Evolutionary conservation across 768 basidiomycete genomes (phyloP), one percentile per base, ranked within the genome.

Genomic region (Pulveroboletus sp.): DNA sequence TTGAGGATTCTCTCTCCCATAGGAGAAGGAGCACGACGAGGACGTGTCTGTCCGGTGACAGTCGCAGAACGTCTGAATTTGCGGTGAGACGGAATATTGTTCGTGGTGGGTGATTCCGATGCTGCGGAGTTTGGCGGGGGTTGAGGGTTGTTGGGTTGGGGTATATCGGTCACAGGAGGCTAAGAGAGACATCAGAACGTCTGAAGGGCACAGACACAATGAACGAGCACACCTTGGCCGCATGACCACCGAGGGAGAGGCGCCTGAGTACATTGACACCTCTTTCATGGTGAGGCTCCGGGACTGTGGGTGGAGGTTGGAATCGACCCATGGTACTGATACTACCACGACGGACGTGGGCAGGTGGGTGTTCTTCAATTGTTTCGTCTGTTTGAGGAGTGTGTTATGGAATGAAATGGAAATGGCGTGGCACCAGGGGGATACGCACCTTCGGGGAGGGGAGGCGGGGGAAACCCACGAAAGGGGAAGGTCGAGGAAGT

Each of bases 1-100:
- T 89, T 93, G 58, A 93, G 77, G 53, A 93, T 91, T 51, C 90
- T 77, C 70, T 93, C 90, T 55, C 89, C 91, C 90, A 91, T 92
- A 6, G 89, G 89, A 35, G 87, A 89, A 17, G 89, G 89, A 3
- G 86, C 87, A 53, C 82, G 74, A 48, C 79, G 82, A 9, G 76
- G 76, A 43, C 76, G 76, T 13, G 75, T 71, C 42, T 66, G 62
- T 38, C 76, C 76, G 8, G 44, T 53, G 47, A 84, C 63, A 17
- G 84, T 85, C 5, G 83, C 79, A n/a, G 84, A 77, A 17, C 86
- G 82, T 49, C 74, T 76, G 13, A 73, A 69, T 46, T 65, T 70
- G 56, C 57, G 69, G 50, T 51, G 61, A 35, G 68, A 69, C 14
- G 68, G 26, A 27, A 38, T 17, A 0, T 47, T 43, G 47, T 44